Percentiles rank a stretch among this genome's conserved stretches.
These are phyloP conservation scores for Candida anglica DNA, from an alignment of 805 yeast species.

Conservation along the genomic window DNA sequence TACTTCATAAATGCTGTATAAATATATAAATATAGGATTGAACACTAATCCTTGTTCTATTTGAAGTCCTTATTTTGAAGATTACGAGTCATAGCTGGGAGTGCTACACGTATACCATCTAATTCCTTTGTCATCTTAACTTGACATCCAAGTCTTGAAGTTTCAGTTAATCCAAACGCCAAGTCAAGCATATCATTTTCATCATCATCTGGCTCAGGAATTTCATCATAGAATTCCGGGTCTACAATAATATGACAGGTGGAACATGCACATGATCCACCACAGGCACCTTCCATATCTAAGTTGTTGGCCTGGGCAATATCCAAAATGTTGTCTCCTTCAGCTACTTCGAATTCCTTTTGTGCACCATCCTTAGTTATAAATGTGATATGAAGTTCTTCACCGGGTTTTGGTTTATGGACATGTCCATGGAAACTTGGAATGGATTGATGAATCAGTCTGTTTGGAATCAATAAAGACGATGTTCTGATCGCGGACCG, in stretches of 20 bases:
- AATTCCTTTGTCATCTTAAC: slow-evolving; percentile 82
- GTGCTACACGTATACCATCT: slow-evolving; percentile 91
- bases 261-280: slow-evolving; percentile 98
- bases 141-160: slow-evolving; percentile 95
- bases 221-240: slow-evolving; percentile 85
- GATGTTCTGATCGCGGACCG: too few species aligned
- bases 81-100: slow-evolving; percentile 97
- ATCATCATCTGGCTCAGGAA: slow-evolving; percentile 95
- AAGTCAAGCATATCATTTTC: slow-evolving; percentile 98
- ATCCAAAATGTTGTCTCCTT: slow-evolving; percentile 87
- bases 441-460: slow-evolving; percentile 15
- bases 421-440: slow-evolving; percentile 70
- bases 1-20: too few species aligned
- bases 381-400: slow-evolving; percentile 77
- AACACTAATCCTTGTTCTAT: slow-evolving; percentile 18
- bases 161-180: slow-evolving; percentile 96
- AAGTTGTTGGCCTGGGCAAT: slow-evolving; percentile 91
- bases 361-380: slow-evolving; percentile 90
- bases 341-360: slow-evolving; percentile 77
- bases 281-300: slow-evolving; percentile 98
- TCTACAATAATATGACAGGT: slow-evolving; percentile 97
- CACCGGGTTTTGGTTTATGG: slow-evolving; percentile 89
- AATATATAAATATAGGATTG: too few species aligned
- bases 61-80: slow-evolving; percentile 78
- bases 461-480: not conserved